Conservation (phyloP, 2,329 filamentous ascomycete genomes). For the Fusarium devonianum region DNA sequence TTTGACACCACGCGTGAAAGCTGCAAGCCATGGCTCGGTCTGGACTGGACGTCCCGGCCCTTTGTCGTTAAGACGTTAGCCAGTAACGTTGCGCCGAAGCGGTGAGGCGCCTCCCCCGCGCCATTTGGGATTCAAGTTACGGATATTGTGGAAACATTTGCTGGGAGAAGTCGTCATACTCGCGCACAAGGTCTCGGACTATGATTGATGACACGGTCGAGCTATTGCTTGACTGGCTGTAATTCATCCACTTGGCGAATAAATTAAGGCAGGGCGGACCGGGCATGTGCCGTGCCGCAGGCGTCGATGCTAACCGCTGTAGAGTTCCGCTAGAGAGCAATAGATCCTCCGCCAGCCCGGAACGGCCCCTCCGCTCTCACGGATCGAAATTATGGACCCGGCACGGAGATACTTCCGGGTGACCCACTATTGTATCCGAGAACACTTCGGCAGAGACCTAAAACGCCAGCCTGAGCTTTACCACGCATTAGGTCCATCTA, state of each 20-base stretch:
- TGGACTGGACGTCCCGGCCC: slow-evolving; percentile 4
- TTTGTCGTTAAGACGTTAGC: neutral
- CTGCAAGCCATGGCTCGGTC: slow-evolving; percentile 13
- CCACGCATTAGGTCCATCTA: no score
- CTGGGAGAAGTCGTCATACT: slow-evolving; percentile 17
- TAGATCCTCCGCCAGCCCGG: slow-evolving; percentile 7
- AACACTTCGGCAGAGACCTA: no score
- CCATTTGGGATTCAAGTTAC: neutral
- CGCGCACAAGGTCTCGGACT: slow-evolving; percentile 1
- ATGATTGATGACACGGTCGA: slow-evolving; percentile 8
- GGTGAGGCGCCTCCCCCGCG: slow-evolving; percentile 11
- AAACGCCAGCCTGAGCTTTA: no score
- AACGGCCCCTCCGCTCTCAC: slow-evolving; percentile 7
- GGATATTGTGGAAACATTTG: no score
- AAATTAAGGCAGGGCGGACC: neutral
- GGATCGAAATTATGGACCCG: slow-evolving; percentile 32
- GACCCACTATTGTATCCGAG: slow-evolving; percentile 10
- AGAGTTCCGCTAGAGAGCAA: slow-evolving; percentile 15
- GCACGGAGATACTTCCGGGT: neutral
- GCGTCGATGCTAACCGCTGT: slow-evolving; percentile 30
- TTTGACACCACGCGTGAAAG: neutral
- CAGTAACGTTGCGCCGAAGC: neutral
- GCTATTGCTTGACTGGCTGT: no score
- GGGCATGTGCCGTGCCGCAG: slow-evolving; percentile 34
- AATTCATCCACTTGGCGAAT: no score